phyloP scores from a whole-genome alignment of 1,284 basidiomycete species.

The Fereydounia khargensis region DNA sequence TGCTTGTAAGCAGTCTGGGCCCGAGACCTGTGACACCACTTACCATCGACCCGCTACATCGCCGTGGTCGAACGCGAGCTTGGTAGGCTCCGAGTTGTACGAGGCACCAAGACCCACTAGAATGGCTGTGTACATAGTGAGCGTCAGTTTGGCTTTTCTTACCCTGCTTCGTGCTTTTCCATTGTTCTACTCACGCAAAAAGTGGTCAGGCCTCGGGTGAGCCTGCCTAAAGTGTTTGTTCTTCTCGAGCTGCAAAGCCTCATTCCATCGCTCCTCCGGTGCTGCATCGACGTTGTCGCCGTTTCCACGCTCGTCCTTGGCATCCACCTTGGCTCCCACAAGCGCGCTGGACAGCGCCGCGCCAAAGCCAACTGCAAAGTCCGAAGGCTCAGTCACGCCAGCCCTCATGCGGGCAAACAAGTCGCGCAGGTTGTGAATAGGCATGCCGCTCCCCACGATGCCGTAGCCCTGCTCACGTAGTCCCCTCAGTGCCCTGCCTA shows the following conservation, averaged over 20 bases:
- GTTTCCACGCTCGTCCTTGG: background rate
- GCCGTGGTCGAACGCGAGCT: no score
- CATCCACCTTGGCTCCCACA: background rate
- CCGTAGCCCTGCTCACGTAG: slow-evolving; percentile 50
- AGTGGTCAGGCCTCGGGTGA: slow-evolving; percentile 37
- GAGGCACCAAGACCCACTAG: no score
- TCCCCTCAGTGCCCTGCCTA: slow-evolving; percentile 58
- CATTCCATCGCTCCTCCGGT: slow-evolving; percentile 14
- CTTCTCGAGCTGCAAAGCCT: slow-evolving; percentile 14
- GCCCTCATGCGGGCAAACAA: slow-evolving; percentile 3
- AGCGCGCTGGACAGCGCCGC: slow-evolving; percentile 22
- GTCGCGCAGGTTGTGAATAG: slow-evolving; percentile 46
- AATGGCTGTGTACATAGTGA: no score
- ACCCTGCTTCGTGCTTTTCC: no score
- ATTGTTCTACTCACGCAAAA: slow-evolving; percentile 32
- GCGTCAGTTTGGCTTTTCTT: no score
- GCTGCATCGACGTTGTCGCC: background rate
- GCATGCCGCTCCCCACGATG: slow-evolving; percentile 39
- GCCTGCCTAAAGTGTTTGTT: slow-evolving; percentile 13
- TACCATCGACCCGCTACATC: no score
- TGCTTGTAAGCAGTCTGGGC: no score
- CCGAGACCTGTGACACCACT: no score
- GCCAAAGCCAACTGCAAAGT: slow-evolving; percentile 17
- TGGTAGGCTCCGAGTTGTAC: no score
- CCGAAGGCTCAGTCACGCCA: background rate